Base-by-base conservation (phyloP, 2,329 filamentous ascomycete species). In the Colletotrichum musae region DNA sequence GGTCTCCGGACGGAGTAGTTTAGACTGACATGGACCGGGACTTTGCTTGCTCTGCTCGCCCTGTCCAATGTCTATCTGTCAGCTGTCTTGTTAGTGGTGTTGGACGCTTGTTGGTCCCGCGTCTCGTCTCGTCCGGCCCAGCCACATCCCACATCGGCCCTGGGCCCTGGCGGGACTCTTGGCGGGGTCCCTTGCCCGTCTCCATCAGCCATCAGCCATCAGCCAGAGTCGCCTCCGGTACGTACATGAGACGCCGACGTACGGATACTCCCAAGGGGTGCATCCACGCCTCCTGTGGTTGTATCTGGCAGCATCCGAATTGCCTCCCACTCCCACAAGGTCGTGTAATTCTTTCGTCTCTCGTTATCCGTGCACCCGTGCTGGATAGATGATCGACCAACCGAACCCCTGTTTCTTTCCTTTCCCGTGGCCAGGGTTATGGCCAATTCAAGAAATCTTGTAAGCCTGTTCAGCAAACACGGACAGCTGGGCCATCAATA, bases 41-140 rank as follows among this genome's bases (percentile, higher is more conserved):
- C 59, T 58, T 52, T 52, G 43, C 28, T 50, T 56, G 59, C 64
- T 52, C 41, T 24, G 45, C 24, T 5, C 15, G n/a, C 21, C 41
- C 13, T 39, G 9, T 39, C 13, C 36, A 39, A 7, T 39, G 9
- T 39, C 36, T 2, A 24, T 24, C 36, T 39, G 9, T 39, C 41
- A 15, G 13, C 41, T 43, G 41, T 43, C 41, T 43, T 43, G 13
- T 36, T 36, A 24, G 36, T 39, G 36, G 36, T 13, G 13, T 48
- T 56, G 51, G 26, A 51, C 51, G 54, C 41, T 63, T 21, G 39
- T 48, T 58, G 21, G 45, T 64, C 53, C 21, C 39, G 39, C 47
- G 47, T 48, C 53, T 58, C 47, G 47, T 48, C 53, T 58, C 32
- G 60, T 51, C 54, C 54, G 53, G 65, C 65, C 65, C 54, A 65